Percentiles rank a stretch among this genome's conserved stretches.
Evolutionary conservation across 192 early-diverging fungal species (phyloP).

Genomic region (Entophlyctis helioformis): DNA sequence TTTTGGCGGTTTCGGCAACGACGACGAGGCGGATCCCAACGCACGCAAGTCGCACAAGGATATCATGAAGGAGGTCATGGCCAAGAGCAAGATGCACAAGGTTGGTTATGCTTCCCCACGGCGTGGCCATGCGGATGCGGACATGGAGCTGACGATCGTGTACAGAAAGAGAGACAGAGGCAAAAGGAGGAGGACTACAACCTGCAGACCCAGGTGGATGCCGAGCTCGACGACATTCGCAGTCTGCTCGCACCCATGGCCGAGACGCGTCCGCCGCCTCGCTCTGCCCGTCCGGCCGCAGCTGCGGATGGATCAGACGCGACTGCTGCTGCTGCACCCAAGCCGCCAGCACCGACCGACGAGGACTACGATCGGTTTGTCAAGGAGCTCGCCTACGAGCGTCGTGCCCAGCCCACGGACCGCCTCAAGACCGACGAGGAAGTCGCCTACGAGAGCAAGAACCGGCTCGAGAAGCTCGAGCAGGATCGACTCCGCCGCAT

Average conservation of each 20-base stretch:
- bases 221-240: slow-evolving; percentile 74
- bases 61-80: slow-evolving; percentile 95
- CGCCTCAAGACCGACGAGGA: slow-evolving; percentile 95
- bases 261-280: no score
- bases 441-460: slow-evolving; percentile 68
- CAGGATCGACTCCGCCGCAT: no score
- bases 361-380: slow-evolving; percentile 77
- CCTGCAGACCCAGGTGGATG: slow-evolving; percentile 72
- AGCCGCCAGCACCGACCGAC: no score
- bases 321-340: no score
- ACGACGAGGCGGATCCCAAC: no score
- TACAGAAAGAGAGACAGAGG: slow-evolving; percentile 83
- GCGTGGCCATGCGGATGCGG: neutral
- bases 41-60: slow-evolving; percentile 79
- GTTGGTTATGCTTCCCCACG: slow-evolving; percentile 3
- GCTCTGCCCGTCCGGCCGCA: no score
- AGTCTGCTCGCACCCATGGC: no score
- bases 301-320: no score
- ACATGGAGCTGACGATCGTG: slow-evolving; percentile 34
- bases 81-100: slow-evolving; percentile 93
- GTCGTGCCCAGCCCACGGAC: slow-evolving; percentile 77
- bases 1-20: slow-evolving; percentile 86
- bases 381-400: slow-evolving; percentile 70
- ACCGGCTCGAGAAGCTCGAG: slow-evolving; percentile 81
- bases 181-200: slow-evolving; percentile 78